Conservation (phyloP, 2,329 filamentous ascomycete species). For the Graphilbum sp. region DNA sequence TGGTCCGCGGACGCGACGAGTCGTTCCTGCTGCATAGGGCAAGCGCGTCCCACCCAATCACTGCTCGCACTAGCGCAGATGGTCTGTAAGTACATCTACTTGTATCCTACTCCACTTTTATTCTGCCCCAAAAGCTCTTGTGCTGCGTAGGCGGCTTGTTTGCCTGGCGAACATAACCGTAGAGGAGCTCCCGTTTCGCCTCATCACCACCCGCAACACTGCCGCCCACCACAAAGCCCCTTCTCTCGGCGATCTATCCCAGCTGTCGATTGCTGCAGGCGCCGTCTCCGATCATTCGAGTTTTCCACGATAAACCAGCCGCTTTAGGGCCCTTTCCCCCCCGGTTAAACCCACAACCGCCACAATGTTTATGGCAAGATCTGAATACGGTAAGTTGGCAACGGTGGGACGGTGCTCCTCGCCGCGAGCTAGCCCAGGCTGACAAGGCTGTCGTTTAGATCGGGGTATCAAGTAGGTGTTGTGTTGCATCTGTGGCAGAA, state of each 20-base stretch:
- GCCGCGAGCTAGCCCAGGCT: no score
- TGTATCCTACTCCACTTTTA: no score
- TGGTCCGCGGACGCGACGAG: no score
- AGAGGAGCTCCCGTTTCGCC: not conserved
- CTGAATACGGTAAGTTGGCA: slow-evolving; percentile 73
- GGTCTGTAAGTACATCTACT: no score
- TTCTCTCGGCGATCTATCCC: no score
- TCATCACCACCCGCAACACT: not conserved
- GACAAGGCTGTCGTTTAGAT: slow-evolving; percentile 40
- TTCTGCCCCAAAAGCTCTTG: slow-evolving; percentile 6
- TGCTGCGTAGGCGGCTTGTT: slow-evolving; percentile 14
- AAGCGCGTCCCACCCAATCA: slow-evolving; percentile 6
- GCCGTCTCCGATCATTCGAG: no score
- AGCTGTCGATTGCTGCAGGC: no score
- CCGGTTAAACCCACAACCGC: slow-evolving; percentile 23
- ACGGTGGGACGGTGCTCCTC: no score
- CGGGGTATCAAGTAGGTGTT: slow-evolving; percentile 77
- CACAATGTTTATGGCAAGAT: slow-evolving; percentile 99
- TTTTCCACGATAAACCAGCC: no score
- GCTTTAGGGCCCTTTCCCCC: slow-evolving; percentile 3
- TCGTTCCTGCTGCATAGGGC: slow-evolving; percentile 5
- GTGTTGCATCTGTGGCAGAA: not conserved
- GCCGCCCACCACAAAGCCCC: no score
- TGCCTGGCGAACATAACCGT: slow-evolving; percentile 12
- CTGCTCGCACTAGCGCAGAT: no score